Conservation (phyloP, 805 yeast genomes). For the Hanseniaspora taiwanica region DNA sequence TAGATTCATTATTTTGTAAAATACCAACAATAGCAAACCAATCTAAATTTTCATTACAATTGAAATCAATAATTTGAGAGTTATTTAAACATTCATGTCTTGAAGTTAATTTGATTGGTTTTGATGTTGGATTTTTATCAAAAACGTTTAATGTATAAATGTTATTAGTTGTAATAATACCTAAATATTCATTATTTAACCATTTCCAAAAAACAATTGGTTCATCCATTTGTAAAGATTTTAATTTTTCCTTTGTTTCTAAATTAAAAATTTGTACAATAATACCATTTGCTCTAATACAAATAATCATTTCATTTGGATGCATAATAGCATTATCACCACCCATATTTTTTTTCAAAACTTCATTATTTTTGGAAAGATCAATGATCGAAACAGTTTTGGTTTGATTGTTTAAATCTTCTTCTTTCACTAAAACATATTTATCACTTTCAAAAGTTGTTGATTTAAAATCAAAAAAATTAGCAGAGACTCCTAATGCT, state of each 20-base stretch:
- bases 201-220: slow-evolving; percentile 95
- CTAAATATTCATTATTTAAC: slow-evolving; percentile 61
- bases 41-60: slow-evolving; percentile 61
- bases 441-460: slow-evolving; percentile 90
- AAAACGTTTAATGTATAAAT: slow-evolving; percentile 74
- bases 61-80: slow-evolving; percentile 84
- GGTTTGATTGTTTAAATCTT: slow-evolving; percentile 24
- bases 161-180: slow-evolving; percentile 68
- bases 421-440: slow-evolving; percentile 72
- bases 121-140: slow-evolving; percentile 60
- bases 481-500: slow-evolving; percentile 70
- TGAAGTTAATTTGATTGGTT: slow-evolving; percentile 72
- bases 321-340: slow-evolving; percentile 98
- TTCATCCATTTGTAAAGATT: slow-evolving; percentile 72
- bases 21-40: slow-evolving; percentile 97
- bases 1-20: slow-evolving; percentile 72
- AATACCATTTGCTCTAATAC: slow-evolving; percentile 91
- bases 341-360: slow-evolving; percentile 83
- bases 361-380: slow-evolving; percentile 60
- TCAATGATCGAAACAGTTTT: slow-evolving; percentile 92
- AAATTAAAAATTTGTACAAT: slow-evolving; percentile 90
- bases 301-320: slow-evolving; percentile 77
- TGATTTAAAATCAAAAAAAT: slow-evolving; percentile 79
- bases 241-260: slow-evolving; percentile 74
- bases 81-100: slow-evolving; percentile 70